Conservation (phyloP, 2,329 filamentous ascomycete species). For the Aureobasidium sp. region DNA sequence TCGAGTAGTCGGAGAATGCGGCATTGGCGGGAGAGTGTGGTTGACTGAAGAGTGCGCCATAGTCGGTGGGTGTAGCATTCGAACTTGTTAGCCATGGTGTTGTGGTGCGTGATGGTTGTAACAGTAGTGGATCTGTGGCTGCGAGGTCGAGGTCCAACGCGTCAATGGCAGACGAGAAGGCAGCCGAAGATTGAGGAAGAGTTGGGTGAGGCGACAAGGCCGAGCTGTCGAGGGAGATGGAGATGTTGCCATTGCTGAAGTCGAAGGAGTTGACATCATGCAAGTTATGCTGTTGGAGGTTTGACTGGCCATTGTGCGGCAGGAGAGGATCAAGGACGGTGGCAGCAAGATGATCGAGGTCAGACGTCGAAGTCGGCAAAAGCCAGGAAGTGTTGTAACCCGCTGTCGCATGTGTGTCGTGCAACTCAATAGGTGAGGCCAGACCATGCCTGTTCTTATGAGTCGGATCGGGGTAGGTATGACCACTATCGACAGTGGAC, state of each 20-base stretch:
- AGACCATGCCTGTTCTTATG: not conserved
- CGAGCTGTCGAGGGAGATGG: conserved; percentile 31
- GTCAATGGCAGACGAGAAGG: not conserved
- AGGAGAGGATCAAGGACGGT: conserved; percentile 7
- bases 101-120: not conserved
- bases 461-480: not conserved
- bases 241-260: conserved; percentile 35
- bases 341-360: conserved; percentile 16
- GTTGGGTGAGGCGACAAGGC: not conserved
- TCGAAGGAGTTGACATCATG: conserved; percentile 32
- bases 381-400: conserved; percentile 1
- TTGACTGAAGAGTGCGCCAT: not conserved
- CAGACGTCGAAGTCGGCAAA: not conserved
- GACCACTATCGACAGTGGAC: not conserved
- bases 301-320: not conserved
- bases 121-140: not conserved
- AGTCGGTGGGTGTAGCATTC: not conserved
- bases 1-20: not conserved
- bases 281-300: not conserved
- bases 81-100: not conserved
- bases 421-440: conserved; percentile 7
- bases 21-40: not conserved
- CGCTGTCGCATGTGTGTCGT: not conserved
- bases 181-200: not conserved
- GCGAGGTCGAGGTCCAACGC: not conserved